phyloP scores from a whole-genome alignment of 2,329 filamentous ascomycete genomes.

The Neopestalotiopsis clavispora region DNA sequence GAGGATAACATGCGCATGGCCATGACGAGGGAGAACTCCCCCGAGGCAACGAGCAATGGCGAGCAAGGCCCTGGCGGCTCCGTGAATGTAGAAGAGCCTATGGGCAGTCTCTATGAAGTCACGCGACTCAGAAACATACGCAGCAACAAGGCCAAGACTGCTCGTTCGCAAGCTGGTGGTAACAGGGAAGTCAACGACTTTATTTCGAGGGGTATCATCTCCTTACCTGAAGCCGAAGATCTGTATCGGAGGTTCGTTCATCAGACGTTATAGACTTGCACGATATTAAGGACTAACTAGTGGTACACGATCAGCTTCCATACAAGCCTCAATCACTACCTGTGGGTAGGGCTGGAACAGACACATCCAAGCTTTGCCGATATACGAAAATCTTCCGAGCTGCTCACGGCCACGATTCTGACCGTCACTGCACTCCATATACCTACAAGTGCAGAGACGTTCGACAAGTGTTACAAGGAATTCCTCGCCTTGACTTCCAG shows the following conservation, averaged over 20 bases:
- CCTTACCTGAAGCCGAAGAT: conserved; percentile 51
- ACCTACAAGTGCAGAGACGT: conserved; percentile 54
- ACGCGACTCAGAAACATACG: conserved; percentile 49
- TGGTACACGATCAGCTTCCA: conserved; percentile 40
- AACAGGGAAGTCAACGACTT: conserved; percentile 44
- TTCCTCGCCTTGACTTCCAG: conserved; percentile 60
- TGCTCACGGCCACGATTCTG: conserved; percentile 61
- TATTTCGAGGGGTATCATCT: conserved; percentile 52
- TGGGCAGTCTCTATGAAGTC: conserved; percentile 59
- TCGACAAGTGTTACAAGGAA: conserved; percentile 60
- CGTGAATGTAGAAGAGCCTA: conserved; percentile 50
- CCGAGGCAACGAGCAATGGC: conserved; percentile 39
- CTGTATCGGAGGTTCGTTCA: conserved; percentile 44
- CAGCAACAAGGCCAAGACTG: conserved; percentile 24
- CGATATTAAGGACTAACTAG: conserved; percentile 7
- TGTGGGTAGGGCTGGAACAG: conserved; percentile 57
- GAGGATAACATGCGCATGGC: conserved; percentile 41
- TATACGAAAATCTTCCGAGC: conserved; percentile 58
- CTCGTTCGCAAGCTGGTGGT: conserved; percentile 10
- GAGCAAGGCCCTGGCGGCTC: conserved; percentile 38
- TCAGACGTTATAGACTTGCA: neutral
- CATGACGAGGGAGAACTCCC: conserved; percentile 50
- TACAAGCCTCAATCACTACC: conserved; percentile 53
- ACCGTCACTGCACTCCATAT: conserved; percentile 65
- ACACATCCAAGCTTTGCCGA: conserved; percentile 53